Evolutionary conservation across 2,329 filamentous ascomycete genomes (phyloP), one percentile per base, ranked within the genome.

Genomic region (Lecanicillium sp.): DNA sequence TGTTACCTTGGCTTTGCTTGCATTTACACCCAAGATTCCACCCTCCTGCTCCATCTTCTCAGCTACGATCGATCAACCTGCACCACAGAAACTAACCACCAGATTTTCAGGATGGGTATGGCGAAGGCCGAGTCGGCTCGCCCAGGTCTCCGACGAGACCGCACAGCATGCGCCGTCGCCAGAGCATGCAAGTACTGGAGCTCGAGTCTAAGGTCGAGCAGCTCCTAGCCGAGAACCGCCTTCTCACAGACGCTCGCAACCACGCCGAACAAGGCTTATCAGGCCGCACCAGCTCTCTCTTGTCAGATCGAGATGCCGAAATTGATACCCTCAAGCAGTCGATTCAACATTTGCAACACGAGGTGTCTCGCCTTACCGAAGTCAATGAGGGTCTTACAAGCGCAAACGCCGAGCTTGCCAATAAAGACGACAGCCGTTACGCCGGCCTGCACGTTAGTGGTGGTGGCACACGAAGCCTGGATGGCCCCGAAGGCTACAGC

Each of bases 181-280:
- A 95, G 64, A 96, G 90, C 72, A 90, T 96, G 81, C 90, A 96
- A 65, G 80, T 90, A 39, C 80, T 96, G 44, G 90, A 98, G 53
- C 80, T 98, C 56, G 88, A 96, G 68, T 72, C 77, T 43, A 79
- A 76, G 53, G 75, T 98, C 51, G 87, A 95, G 51, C 83, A 90
- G 60, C 71, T 98, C 47, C 70, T 83, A 29, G 79, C 82, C 16
- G 90, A 98, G 59, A 96, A 96, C 56, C 80, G 82, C 41, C 67
- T 78, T 45, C 78, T 98, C 19, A 72, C 78, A 50, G 82, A 89
- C 35, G 82, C 85, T 33, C 82, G 82, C 50, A 62, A 72, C 38
- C 75, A 76, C 35, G 77, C 84, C 39, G 85, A 94, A 60, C 70
- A 78, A 45, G 71, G 67, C 37, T 57, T 83, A 33, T 73, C 74